These are phyloP conservation scores for Phyllosticta citribraziliensis DNA, from an alignment of 2,329 filamentous ascomycete species.

Conservation along the genomic window DNA sequence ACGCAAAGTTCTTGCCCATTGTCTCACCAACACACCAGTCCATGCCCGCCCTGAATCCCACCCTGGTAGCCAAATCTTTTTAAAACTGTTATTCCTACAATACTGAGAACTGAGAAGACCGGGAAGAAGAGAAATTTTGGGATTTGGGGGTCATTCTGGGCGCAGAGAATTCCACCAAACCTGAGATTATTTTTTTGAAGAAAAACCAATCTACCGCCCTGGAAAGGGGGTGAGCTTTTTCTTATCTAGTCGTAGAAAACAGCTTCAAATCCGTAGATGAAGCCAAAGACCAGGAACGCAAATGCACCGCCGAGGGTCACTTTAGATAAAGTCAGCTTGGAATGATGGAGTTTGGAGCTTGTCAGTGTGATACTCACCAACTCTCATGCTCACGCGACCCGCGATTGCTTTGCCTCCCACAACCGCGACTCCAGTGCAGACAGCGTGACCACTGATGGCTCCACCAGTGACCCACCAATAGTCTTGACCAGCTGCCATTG, in stretches of 20 bases:
- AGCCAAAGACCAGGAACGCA: constrained; percentile 81
- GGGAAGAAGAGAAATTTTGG: background rate
- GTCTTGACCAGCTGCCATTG: constrained; percentile 95
- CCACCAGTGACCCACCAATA: constrained; percentile 98
- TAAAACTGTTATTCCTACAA: background rate
- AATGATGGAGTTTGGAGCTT: background rate
- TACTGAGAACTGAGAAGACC: background rate
- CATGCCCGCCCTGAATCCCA: background rate
- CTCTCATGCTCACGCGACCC: constrained; percentile 85
- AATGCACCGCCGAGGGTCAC: constrained; percentile 86
- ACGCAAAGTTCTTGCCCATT: background rate
- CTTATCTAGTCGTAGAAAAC: constrained; percentile 40
- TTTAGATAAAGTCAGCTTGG: constrained; percentile 28
- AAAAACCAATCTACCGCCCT: background rate
- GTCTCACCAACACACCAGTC: background rate
- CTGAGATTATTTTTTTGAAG: background rate
- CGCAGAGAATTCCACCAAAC: background rate
- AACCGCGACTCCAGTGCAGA: constrained; percentile 86
- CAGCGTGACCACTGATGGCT: constrained; percentile 73
- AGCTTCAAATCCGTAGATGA: constrained; percentile 84
- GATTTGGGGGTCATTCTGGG: background rate
- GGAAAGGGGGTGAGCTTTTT: background rate
- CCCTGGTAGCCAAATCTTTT: background rate
- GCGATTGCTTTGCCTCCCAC: constrained; percentile 88
- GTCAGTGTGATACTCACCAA: constrained; percentile 57